Conservation (phyloP, 2,329 filamentous ascomycete species). For the Colletotrichum sp. region DNA sequence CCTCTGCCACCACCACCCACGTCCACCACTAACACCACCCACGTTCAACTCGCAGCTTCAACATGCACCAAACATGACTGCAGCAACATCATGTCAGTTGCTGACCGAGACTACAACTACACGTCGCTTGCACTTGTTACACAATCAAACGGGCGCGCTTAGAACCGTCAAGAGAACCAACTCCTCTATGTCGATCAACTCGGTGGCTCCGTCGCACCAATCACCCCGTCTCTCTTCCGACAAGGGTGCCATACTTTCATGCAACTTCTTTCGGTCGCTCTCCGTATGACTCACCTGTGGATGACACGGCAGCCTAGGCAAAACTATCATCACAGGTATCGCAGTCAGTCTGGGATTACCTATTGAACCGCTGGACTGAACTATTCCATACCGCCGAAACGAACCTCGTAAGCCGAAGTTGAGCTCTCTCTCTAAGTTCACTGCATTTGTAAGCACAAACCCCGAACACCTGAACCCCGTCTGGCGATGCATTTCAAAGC, state of each 20-base stretch:
- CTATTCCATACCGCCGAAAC: background rate
- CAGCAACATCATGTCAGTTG: background rate
- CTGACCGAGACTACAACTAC: background rate
- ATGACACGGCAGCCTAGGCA: background rate
- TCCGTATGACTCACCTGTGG: conserved; percentile 12
- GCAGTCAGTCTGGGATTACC: background rate
- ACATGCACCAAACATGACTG: background rate
- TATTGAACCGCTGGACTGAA: background rate
- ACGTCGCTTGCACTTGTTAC: background rate
- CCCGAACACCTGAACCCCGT: background rate
- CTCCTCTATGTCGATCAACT: background rate
- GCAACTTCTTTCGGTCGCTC: background rate
- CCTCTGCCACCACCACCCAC: background rate
- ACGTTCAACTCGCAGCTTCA: background rate
- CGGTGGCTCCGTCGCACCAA: background rate
- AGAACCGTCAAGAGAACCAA: background rate
- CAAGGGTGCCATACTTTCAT: background rate
- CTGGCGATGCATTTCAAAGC: background rate
- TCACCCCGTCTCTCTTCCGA: background rate
- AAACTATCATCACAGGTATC: background rate
- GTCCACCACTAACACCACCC: background rate
- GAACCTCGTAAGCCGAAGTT: background rate
- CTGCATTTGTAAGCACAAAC: background rate
- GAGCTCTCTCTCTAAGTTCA: background rate
- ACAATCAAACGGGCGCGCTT: background rate